phyloP scores from a whole-genome alignment of 163 green algal species.

The Prototheca wickerhamii region DNA sequence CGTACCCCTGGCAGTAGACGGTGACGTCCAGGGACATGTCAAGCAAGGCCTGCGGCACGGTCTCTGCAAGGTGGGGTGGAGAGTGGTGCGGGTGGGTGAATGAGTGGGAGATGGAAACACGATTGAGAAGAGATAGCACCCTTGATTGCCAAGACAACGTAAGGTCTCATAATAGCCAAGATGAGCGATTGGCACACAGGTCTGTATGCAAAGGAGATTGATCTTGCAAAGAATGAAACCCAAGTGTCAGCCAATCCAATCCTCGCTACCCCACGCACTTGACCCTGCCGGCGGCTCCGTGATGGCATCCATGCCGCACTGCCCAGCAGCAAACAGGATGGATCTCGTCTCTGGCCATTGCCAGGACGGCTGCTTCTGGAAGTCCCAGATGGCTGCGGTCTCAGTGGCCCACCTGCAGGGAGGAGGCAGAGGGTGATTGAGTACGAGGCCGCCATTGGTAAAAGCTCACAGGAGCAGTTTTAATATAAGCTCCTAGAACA shows the following conservation, averaged over 20 bases:
- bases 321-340: slow-evolving; percentile 16
- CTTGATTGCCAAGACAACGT: no score
- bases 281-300: not conserved
- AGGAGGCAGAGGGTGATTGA: not conserved
- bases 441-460: not conserved
- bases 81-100: not conserved
- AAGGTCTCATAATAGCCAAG: no score
- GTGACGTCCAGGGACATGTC: slow-evolving; percentile 13
- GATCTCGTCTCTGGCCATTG: slow-evolving; percentile 8
- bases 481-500: not conserved
- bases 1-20: slow-evolving; percentile 18
- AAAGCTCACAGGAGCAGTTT: not conserved
- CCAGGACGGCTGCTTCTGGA: slow-evolving; percentile 12
- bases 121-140: no score
- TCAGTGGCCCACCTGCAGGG: slow-evolving; percentile 24
- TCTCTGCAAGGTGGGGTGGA: no score
- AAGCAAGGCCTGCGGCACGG: not conserved
- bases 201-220: not conserved
- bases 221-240: not conserved
- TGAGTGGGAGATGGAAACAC: not conserved
- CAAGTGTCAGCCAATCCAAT: no score
- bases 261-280: not conserved
- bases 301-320: slow-evolving; percentile 19
- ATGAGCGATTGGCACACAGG: not conserved
- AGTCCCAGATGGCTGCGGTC: slow-evolving; percentile 23